phyloP scores from a whole-genome alignment of 192 early-diverging fungal genomes.

The Ambispora gerdemannii region DNA sequence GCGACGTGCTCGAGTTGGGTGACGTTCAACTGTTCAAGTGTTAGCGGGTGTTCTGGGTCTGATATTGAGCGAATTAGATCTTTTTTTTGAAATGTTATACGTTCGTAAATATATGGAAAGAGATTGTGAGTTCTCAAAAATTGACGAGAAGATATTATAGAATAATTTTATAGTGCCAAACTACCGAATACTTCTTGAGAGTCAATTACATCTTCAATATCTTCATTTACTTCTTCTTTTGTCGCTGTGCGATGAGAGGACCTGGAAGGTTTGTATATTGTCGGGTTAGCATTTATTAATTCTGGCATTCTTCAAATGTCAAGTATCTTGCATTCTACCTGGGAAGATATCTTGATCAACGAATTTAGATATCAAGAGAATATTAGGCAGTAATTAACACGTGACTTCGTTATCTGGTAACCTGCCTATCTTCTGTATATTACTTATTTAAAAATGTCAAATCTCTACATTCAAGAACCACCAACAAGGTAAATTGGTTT shows the following conservation, averaged over 20 bases:
- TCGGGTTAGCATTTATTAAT: conserved; percentile 73
- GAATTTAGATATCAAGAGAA: no score
- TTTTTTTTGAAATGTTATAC: conserved; percentile 20
- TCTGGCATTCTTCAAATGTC: no score
- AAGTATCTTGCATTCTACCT: no score
- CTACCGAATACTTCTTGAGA: conserved; percentile 84
- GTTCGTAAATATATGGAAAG: neutral
- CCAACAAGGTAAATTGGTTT: conserved; percentile 46
- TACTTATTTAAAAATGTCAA: conserved; percentile 39
- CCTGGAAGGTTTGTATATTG: conserved; percentile 66
- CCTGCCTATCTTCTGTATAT: neutral
- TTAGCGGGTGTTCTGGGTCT: conserved; percentile 97
- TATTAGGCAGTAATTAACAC: no score
- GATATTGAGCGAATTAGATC: conserved; percentile 94
- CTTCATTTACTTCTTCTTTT: conserved; percentile 71
- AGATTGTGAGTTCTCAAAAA: neutral
- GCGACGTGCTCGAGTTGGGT: conserved; percentile 80
- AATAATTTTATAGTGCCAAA: neutral
- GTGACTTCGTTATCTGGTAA: no score
- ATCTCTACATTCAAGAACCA: conserved; percentile 55
- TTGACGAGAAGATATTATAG: neutral
- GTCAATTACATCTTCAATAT: conserved; percentile 72
- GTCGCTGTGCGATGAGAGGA: conserved; percentile 37
- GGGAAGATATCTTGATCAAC: no score
- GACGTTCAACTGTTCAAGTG: conserved; percentile 96